Evolutionary conservation across 2,329 filamentous ascomycete genomes (phyloP), one percentile per base, ranked within the genome.

Genomic region (Ophiostoma himal-ulmi): DNA sequence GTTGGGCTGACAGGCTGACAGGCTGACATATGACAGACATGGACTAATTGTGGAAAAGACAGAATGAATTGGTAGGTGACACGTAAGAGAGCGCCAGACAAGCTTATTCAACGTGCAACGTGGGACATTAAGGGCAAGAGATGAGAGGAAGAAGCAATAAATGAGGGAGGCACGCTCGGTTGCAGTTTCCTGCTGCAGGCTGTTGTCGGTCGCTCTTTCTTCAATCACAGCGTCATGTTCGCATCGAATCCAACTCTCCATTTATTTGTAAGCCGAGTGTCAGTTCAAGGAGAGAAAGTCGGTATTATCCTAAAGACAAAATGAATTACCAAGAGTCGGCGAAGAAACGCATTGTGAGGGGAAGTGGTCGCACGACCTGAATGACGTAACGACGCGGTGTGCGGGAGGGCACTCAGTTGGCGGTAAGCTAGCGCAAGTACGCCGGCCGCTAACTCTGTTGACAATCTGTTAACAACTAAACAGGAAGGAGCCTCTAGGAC

Each of bases 301-400:
- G 22, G 5, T 8, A 11, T 13, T 20, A 5, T 44, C 39, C 14
- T 13, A 8, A 57, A 26, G 8, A 26, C n/a, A 11, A 57, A 26
- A 26, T 22, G n/a, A 22, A 26, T 14, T 57, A 57, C 30, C 30
- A 54, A 44, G 22, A 57, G 5, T 26, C n/a, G 52, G 22, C n/a
- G 10, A 26, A 13, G 44, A 7, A 3, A 26, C 26, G 11, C 52
- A 57, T 57, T 26, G 22, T 26, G 52, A 57, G 52, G 52, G 52
- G 52, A 57, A 57, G 52, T 57, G 52, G 48, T 26, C 52, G 52
- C 52, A 57, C 52, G 44, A 57, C n/a, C n/a, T 57, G 52, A 26
- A 57, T 57, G 52, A 57, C n/a, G 52, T 57, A 57, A 57, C 52
- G 17, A 26, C 52, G 8, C 22, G n/a, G n/a, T 26, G 48, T 17